phyloP scores from a whole-genome alignment of 2,329 filamentous ascomycete species.

The Colletotrichum higginsianum region DNA sequence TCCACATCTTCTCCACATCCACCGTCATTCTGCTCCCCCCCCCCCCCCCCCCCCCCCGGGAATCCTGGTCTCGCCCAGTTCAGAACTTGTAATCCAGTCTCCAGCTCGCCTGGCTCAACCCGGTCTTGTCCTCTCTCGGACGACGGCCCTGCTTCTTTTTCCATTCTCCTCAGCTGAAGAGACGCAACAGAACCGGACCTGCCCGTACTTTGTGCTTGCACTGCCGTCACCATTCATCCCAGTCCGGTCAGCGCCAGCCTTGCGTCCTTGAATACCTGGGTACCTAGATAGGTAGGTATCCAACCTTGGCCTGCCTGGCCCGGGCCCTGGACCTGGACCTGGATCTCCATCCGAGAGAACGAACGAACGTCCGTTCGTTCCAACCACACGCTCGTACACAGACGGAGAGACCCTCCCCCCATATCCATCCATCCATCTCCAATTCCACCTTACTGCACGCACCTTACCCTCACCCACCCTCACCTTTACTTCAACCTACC shows the following conservation, averaged over 20 bases:
- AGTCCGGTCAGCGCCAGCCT: conserved; percentile 15
- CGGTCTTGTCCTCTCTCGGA: conserved; percentile 21
- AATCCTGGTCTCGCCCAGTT: background rate
- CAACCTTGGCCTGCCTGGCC: conserved; percentile 4
- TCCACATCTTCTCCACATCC: background rate
- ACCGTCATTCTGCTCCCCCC: conserved; percentile 1
- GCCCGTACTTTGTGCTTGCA: conserved; percentile 8
- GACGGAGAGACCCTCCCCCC: conserved; percentile 1
- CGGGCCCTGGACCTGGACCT: conserved; percentile 16
- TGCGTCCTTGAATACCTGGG: background rate
- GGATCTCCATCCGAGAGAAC: conserved; percentile 19
- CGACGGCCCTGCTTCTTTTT: conserved; percentile 13
- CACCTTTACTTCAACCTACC: conserved; percentile 25
- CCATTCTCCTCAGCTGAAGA: background rate
- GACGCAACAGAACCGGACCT: background rate
- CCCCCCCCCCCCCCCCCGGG: background rate
- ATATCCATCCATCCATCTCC: conserved; percentile 24
- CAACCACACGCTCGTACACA: background rate
- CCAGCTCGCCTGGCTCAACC: conserved; percentile 13
- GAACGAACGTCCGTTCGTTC: conserved; percentile 13
- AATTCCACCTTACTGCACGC: conserved; percentile 15
- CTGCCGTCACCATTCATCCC: background rate
- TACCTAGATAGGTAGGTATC: background rate
- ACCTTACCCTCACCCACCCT: conserved; percentile 15
- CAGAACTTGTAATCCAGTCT: conserved; percentile 6